Conservation (phyloP, 345 rosid genomes). For the Xanthoceras sorbifolium region DNA sequence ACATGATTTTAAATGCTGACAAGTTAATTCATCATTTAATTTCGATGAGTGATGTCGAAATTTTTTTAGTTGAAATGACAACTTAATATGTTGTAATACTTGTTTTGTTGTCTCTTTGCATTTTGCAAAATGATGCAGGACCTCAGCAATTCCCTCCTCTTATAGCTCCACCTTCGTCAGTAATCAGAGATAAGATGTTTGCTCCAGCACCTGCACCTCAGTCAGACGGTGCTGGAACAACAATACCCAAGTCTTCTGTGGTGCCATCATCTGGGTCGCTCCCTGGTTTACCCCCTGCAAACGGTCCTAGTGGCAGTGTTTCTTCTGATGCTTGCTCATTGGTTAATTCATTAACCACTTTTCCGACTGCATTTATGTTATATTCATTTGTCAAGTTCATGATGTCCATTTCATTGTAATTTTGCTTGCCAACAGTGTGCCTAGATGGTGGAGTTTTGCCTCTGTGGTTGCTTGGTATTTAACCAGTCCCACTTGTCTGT, state of each 20-base stretch:
- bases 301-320: slow-evolving; percentile 59
- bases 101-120: slow-evolving; percentile 1
- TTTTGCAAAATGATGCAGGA: slow-evolving; percentile 56
- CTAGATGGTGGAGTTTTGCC: slow-evolving; percentile 21
- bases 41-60: neutral
- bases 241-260: slow-evolving; percentile 45
- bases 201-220: slow-evolving; percentile 72
- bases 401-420: slow-evolving; percentile 33
- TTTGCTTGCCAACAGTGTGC: slow-evolving; percentile 15
- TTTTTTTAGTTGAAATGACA: neutral
- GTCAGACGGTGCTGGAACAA: slow-evolving; percentile 36
- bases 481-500: slow-evolving; percentile 14
- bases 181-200: slow-evolving; percentile 46
- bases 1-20: neutral
- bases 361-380: slow-evolving; percentile 24
- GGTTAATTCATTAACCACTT: slow-evolving; percentile 32
- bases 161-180: slow-evolving; percentile 73
- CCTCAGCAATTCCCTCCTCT: slow-evolving; percentile 67
- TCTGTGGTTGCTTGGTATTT: slow-evolving; percentile 16
- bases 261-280: slow-evolving; percentile 60
- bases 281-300: slow-evolving; percentile 56
- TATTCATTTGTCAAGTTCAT: slow-evolving; percentile 32
- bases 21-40: neutral
- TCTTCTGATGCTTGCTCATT: slow-evolving; percentile 32
- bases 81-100: neutral